Conservation (phyloP, 495 filamentous ascomycete species). For the Eremomyces bilateralis region DNA sequence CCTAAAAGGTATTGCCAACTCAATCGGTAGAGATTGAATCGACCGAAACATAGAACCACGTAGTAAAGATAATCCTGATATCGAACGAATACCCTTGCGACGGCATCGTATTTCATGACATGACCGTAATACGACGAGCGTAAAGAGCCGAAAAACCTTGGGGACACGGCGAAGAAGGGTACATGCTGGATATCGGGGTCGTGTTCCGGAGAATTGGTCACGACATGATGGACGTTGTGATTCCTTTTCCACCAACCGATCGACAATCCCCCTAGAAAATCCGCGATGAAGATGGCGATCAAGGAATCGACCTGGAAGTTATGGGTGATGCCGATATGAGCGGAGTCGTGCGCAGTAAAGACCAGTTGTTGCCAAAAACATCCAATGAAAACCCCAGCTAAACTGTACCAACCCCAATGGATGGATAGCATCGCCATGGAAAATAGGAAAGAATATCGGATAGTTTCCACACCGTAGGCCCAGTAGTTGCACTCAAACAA, state of each 20-base stretch:
- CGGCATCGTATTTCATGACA: conserved; percentile 62
- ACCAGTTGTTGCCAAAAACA: conserved; percentile 89
- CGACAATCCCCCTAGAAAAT: conserved; percentile 79
- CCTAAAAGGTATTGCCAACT: conserved; percentile 64
- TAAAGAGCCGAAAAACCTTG: conserved; percentile 56
- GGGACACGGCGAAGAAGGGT: conserved; percentile 84
- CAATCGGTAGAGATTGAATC: conserved; percentile 80
- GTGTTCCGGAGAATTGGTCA: conserved; percentile 91
- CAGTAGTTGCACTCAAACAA: conserved; percentile 75
- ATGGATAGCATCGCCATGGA: conserved; percentile 41
- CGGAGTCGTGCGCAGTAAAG: conserved; percentile 89
- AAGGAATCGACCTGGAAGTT: conserved; percentile 58
- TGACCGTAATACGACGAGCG: conserved; percentile 78
- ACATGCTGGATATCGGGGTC: conserved; percentile 96
- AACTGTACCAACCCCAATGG: conserved; percentile 46
- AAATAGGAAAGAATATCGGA: conserved; percentile 58
- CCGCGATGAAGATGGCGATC: conserved; percentile 78
- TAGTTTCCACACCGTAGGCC: conserved; percentile 53
- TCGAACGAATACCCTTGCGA: conserved; percentile 46
- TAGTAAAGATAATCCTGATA: conserved; percentile 79
- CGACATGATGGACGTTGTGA: conserved; percentile 96
- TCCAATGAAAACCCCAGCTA: conserved; percentile 57
- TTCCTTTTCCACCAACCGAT: conserved; percentile 93
- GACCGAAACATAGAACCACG: conserved; percentile 58
- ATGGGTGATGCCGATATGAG: conserved; percentile 95